A percentile compares a stretch with the other conserved stretches of the same genome.
Evolutionary conservation across 2,329 filamentous ascomycete genomes (phyloP).

Genomic region (Fusarium sp.): DNA sequence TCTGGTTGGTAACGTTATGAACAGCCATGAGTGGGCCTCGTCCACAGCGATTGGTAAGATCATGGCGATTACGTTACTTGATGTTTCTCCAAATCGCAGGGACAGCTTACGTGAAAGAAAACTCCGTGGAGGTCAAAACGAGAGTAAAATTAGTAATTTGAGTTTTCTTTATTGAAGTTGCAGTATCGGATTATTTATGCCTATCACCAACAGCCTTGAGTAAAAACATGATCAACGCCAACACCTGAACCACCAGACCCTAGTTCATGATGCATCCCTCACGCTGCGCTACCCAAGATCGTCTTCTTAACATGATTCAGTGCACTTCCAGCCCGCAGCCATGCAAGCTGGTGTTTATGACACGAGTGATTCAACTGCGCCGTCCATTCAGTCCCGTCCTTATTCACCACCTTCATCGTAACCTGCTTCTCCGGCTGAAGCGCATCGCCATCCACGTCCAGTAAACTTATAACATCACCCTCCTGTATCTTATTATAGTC

Average conservation of each 20-base stretch:
- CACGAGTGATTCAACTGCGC: slow-evolving; percentile 21
- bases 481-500: slow-evolving; percentile 77
- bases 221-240: not conserved
- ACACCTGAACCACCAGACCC: not conserved
- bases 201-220: not conserved
- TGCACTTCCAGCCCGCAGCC: slow-evolving; percentile 18
- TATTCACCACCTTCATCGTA: slow-evolving; percentile 4
- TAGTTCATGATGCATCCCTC: not conserved
- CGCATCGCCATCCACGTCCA: slow-evolving; percentile 3
- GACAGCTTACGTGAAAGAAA: too few species aligned
- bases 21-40: not conserved
- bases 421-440: slow-evolving; percentile 12
- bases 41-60: not conserved
- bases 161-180: accelerated
- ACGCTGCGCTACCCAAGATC: not conserved
- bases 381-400: slow-evolving; percentile 6
- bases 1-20: not conserved
- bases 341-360: slow-evolving; percentile 12
- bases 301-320: slow-evolving; percentile 19
- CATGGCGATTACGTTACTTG: not conserved
- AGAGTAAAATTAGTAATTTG: not conserved
- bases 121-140: not conserved
- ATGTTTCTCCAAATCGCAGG: not conserved
- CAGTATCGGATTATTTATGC: not conserved
- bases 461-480: slow-evolving; percentile 9